A percentile compares a stretch with the other conserved stretches of the same genome.
phyloP scores from a whole-genome alignment of 768 basidiomycete genomes.

The Crucibulum laeve region DNA sequence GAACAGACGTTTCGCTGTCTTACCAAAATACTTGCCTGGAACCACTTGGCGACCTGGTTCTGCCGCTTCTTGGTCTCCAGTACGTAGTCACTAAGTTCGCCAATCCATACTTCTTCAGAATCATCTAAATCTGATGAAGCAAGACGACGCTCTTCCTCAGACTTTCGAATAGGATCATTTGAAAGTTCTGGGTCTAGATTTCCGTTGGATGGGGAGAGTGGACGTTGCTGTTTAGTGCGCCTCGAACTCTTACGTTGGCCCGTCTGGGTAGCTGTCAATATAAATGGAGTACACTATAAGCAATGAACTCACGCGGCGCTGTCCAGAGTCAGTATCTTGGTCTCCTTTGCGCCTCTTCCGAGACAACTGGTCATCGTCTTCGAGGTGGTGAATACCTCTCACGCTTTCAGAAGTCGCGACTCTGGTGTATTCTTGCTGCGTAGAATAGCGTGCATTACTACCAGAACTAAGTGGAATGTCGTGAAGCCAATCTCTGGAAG shows the following conservation, averaged over 20 bases:
- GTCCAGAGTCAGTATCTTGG: constrained; percentile 42
- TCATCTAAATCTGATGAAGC: constrained; percentile 80
- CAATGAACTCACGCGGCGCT: constrained; percentile 51
- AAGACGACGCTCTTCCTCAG: constrained; percentile 40
- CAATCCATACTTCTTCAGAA: constrained; percentile 72
- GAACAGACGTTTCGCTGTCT: constrained; percentile 14
- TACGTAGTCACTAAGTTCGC: constrained; percentile 65
- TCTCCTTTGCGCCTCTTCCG: constrained; percentile 45
- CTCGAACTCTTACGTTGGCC: constrained; percentile 20
- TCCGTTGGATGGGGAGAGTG: constrained; percentile 20
- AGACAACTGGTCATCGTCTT: constrained; percentile 21
- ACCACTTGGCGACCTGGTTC: constrained; percentile 70
- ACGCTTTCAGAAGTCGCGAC: not conserved
- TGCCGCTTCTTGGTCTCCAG: constrained; percentile 70
- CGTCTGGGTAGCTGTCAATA: constrained; percentile 8
- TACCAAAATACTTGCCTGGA: constrained; percentile 64
- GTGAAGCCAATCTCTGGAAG: constrained; percentile 1
- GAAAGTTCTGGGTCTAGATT: constrained; percentile 17
- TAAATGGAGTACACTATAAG: constrained; percentile 1
- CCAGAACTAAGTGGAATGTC: not conserved
- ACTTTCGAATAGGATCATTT: constrained; percentile 21
- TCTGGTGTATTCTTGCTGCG: not conserved
- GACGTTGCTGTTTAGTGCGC: constrained; percentile 23
- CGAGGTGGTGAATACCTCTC: constrained; percentile 8
- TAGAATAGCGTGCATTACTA: not conserved